phyloP scores from a whole-genome alignment of 495 filamentous ascomycete genomes.

The Neurospora africana region DNA sequence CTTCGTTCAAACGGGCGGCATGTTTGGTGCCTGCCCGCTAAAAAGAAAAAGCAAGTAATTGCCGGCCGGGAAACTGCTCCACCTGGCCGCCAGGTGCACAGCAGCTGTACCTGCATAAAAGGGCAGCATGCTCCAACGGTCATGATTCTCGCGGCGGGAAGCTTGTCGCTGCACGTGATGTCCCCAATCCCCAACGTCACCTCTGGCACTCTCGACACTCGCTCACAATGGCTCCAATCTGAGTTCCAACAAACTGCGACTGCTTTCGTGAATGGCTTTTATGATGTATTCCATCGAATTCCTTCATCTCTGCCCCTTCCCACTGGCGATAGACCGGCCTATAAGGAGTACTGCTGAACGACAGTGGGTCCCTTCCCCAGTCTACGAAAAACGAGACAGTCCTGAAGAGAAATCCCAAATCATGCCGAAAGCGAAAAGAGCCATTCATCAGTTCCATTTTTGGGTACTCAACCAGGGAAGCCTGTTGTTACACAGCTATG shows the following conservation, averaged over 20 bases:
- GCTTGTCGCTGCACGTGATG: background rate
- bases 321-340: too few relatives aligned
- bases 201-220: background rate
- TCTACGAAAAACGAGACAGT: background rate
- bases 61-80: background rate
- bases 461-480: too few relatives aligned
- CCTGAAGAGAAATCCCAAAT: background rate
- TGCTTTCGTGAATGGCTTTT: background rate
- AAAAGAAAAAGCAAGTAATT: background rate
- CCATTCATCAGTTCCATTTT: too few relatives aligned
- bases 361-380: background rate
- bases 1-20: background rate
- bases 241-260: background rate
- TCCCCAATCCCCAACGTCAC: background rate
- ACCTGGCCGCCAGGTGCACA: background rate
- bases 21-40: background rate
- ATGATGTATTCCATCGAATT: too few relatives aligned
- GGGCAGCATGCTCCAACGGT: background rate
- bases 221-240: background rate
- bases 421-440: too few relatives aligned
- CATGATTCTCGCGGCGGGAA: background rate
- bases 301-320: too few relatives aligned
- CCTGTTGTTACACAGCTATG: background rate
- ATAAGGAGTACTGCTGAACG: background rate
- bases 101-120: background rate